Evolutionary conservation across 1,284 basidiomycete genomes (phyloP).

Genomic region (Ceratobasidium papillatum): DNA sequence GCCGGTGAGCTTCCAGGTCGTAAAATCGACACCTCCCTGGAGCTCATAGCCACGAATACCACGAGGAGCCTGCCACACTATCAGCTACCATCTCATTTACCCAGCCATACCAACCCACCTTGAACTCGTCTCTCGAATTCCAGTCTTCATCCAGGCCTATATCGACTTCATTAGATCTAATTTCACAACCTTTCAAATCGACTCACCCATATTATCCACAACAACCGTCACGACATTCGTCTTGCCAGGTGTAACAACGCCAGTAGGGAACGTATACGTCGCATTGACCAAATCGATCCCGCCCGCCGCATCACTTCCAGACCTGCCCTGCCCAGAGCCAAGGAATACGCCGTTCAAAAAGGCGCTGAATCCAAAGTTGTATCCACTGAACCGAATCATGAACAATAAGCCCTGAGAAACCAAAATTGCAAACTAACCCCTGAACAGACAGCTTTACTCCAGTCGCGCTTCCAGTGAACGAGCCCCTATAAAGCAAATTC

Average conservation of each 20-base stretch:
- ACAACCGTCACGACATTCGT: slow-evolving; percentile 54
- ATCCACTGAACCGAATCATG: slow-evolving; percentile 52
- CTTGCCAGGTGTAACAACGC: slow-evolving; percentile 47
- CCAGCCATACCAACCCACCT: slow-evolving; percentile 41
- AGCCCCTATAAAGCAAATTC: slow-evolving; percentile 56
- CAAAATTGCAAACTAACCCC: slow-evolving; percentile 50
- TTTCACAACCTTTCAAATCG: background rate
- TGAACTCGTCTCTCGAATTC: slow-evolving; percentile 48
- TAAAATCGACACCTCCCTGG: slow-evolving; percentile 26
- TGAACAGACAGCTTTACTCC: slow-evolving; percentile 58
- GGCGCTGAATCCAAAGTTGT: slow-evolving; percentile 58
- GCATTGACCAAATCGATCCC: slow-evolving; percentile 47
- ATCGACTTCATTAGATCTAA: background rate
- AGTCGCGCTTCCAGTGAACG: slow-evolving; percentile 55
- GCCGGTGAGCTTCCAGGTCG: slow-evolving; percentile 35
- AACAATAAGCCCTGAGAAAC: background rate
- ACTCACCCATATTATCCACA: slow-evolving; percentile 51
- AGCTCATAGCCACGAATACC: slow-evolving; percentile 49
- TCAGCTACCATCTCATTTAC: background rate
- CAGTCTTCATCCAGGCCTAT: slow-evolving; percentile 47
- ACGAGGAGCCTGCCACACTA: slow-evolving; percentile 46
- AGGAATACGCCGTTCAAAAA: slow-evolving; percentile 59
- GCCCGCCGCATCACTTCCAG: slow-evolving; percentile 44
- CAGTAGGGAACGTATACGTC: slow-evolving; percentile 49
- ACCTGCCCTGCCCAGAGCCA: slow-evolving; percentile 55